These are phyloP conservation scores for Phytophthora sojae DNA, from an alignment of 352 stramenopile species.

Conservation along the genomic window DNA sequence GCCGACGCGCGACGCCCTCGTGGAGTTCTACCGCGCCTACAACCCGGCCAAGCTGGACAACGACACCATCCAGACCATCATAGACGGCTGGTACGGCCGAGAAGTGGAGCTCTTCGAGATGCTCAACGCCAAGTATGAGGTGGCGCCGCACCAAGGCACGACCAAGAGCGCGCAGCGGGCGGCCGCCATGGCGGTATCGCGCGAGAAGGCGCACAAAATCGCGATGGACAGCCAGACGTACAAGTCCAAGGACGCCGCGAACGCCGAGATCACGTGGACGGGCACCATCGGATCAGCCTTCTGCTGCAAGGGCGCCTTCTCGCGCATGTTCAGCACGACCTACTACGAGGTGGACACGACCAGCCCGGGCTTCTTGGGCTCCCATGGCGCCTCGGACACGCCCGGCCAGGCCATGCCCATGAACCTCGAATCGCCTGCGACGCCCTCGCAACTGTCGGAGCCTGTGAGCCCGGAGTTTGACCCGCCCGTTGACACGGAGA, in stretches of 20 bases:
- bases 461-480: slow-evolving; percentile 48
- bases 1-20: slow-evolving; percentile 75
- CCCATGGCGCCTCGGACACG: slow-evolving; percentile 65
- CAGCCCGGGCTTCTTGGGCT: slow-evolving; percentile 67
- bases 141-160: slow-evolving; percentile 76
- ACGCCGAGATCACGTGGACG: slow-evolving; percentile 63
- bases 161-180: slow-evolving; percentile 58
- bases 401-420: slow-evolving; percentile 63
- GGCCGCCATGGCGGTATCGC: slow-evolving; percentile 48
- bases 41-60: slow-evolving; percentile 89
- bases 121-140: slow-evolving; percentile 89
- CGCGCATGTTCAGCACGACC: slow-evolving; percentile 63
- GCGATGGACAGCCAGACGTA: slow-evolving; percentile 66
- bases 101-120: slow-evolving; percentile 90
- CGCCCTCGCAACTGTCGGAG: slow-evolving; percentile 46
- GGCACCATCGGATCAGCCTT: slow-evolving; percentile 66
- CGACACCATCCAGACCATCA: slow-evolving; percentile 86
- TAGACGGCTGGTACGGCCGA: slow-evolving; percentile 85
- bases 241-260: slow-evolving; percentile 61
- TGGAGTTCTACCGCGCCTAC: slow-evolving; percentile 86
- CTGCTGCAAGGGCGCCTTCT: slow-evolving; percentile 72
- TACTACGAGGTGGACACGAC: slow-evolving; percentile 88
- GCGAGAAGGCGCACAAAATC: slow-evolving; percentile 65
- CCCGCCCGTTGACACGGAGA: slow-evolving; percentile 36
- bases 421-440: slow-evolving; percentile 67